Percentiles rank a stretch among this genome's conserved stretches.
Conservation (phyloP, 441 rosid genomes). For the Erodium moschatum region DNA sequence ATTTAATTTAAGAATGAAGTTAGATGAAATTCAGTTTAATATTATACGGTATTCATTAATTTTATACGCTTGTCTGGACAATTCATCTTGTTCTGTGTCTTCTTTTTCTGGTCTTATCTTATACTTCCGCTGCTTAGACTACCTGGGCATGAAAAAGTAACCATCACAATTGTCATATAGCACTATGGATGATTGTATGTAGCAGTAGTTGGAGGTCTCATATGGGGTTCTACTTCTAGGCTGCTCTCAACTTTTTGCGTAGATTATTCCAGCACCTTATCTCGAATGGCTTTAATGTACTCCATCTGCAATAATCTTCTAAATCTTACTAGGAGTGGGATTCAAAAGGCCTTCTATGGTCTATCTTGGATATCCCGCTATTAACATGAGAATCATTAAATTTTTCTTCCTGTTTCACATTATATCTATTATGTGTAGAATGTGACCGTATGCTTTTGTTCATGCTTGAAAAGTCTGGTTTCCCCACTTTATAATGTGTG, state of each 20-base stretch:
- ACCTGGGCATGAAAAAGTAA: not conserved
- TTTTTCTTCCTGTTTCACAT: constrained; percentile 5
- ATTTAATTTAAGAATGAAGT: not conserved
- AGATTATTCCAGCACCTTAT: not conserved
- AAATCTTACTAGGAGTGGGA: not conserved
- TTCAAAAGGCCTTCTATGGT: not conserved
- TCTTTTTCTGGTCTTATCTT: not conserved
- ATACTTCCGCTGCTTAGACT: not conserved
- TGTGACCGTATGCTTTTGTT: too few species aligned
- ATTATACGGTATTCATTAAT: too few species aligned
- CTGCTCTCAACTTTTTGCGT: too few species aligned
- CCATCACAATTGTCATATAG: not conserved
- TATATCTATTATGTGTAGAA: not conserved
- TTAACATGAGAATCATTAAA: not conserved
- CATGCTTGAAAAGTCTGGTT: not conserved
- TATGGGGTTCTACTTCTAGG: too few species aligned
- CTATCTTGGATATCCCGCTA: not conserved
- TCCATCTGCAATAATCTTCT: not conserved
- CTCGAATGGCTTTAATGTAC: not conserved
- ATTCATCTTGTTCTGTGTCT: not conserved
- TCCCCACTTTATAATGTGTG: not conserved
- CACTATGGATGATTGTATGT: too few species aligned
- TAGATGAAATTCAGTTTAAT: not conserved
- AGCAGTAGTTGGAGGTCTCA: too few species aligned
- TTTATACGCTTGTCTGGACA: not conserved